phyloP scores from a whole-genome alignment of 2,329 filamentous ascomycete genomes.

The Cladosporium sp. region DNA sequence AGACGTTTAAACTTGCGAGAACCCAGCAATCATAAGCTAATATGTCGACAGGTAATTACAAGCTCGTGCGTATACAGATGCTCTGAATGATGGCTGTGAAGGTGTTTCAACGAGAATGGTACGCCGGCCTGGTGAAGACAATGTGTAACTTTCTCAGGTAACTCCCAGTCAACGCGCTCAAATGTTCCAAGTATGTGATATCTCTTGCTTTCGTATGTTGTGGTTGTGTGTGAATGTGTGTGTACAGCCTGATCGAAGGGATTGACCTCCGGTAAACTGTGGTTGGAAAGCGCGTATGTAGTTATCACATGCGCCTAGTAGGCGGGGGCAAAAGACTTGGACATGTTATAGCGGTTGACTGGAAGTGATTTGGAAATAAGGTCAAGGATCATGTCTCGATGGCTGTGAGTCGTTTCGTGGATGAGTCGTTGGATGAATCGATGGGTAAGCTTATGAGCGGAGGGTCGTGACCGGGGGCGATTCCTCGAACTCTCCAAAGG shows the following conservation, averaged over 20 bases:
- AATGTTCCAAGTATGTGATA: conserved; percentile 11
- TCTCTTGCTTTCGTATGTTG: conserved; percentile 9
- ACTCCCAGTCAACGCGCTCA: conserved; percentile 11
- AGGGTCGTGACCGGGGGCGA: not conserved
- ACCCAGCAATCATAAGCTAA: conserved; percentile 14
- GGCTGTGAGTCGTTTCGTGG: not conserved
- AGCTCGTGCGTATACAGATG: conserved; percentile 4
- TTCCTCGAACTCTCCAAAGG: not conserved
- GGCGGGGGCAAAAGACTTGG: conserved; percentile 8
- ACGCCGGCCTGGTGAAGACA: not conserved
- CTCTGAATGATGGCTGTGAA: not conserved
- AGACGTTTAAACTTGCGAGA: conserved; percentile 19
- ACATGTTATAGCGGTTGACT: conserved; percentile 9
- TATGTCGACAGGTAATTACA: conserved; percentile 14
- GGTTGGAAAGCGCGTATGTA: conserved; percentile 7
- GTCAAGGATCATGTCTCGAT: conserved; percentile 13
- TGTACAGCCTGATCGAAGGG: conserved; percentile 8
- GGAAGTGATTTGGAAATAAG: conserved; percentile 4
- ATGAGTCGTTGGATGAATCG: not conserved
- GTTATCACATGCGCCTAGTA: conserved; percentile 1
- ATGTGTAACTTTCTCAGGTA: not conserved
- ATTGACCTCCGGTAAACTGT: conserved; percentile 4
- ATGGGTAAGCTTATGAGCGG: not conserved
- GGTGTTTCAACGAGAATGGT: conserved; percentile 1
- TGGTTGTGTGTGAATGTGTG: not conserved